Base-by-base conservation (phyloP, 805 yeast species). In the Barnettozyma wickerhamii region DNA sequence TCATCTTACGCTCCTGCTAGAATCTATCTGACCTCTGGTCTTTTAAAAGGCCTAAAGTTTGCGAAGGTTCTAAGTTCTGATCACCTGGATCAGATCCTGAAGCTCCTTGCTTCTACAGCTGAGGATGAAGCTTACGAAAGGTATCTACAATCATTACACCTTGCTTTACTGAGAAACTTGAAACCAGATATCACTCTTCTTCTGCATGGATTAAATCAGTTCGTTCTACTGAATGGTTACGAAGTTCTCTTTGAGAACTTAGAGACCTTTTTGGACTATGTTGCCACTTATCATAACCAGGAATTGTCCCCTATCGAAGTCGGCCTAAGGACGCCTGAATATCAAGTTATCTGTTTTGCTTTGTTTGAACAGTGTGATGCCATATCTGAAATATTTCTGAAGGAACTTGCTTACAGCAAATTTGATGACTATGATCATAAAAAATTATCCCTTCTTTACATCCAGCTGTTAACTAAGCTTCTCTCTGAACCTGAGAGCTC, bases 1-100 rank as follows among this genome's bases (percentile, higher is more conserved):
- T 69, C 73, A 7, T 62, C 79, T 0, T 87, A 77, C 62, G 95
- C 80, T 47, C 87, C 89, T 4, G 77, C 88, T 0, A 75, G 84
- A 57, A 69, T 83, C 3, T 84, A 77, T 46, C 55, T 82, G 4
- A 51, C 77, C 1, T 56, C 65, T 21, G 95, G 93, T 5, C 47
- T 86, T 10, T 52, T 73, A 9, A 50, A 63, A n/a, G 89, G 85
- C 1, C 59, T 83, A 19, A 49, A 58, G 14, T 57, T 52, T 4
- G 15, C 40, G 18, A 29, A 52, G 30, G 33, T 61, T 3, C 40
- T 71, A 10, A 38, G 33, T 3, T 6, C 41, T 5, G 10, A 34
- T 0, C 68, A 71, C 26, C 37, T 71, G 2, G 17, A 35, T 2
- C 27, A 56, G 4, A 39, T 77, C 3, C 49, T 52, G 18, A 53